phyloP scores from a whole-genome alignment of 371 early-diverging fungal species.

The Zopfochytrium polystomum region DNA sequence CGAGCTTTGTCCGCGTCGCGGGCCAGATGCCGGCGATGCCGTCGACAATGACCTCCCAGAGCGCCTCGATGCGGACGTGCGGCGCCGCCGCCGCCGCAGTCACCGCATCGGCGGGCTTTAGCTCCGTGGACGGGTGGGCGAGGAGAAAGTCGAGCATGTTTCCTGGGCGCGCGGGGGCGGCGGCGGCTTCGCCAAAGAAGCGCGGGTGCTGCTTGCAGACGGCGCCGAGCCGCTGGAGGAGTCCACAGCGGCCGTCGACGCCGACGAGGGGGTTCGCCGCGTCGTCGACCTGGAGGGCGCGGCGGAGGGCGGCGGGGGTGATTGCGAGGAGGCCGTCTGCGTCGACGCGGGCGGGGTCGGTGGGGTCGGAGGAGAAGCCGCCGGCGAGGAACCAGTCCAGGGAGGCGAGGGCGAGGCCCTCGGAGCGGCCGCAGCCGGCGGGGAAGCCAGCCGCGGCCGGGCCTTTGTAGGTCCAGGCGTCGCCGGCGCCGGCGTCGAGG shows the following conservation, averaged over 20 bases:
- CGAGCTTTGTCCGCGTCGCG: constrained; percentile 65
- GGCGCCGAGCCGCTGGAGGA: constrained; percentile 67
- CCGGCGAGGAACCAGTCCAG: constrained; percentile 83
- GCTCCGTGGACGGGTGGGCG: constrained; percentile 17
- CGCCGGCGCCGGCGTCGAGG: constrained; percentile 92
- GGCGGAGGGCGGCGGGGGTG: constrained; percentile 54
- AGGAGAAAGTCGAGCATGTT: constrained; percentile 65
- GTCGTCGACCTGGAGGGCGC: constrained; percentile 81
- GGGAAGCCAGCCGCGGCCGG: too few relatives aligned
- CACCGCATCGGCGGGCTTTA: background rate
- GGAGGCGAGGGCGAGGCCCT: constrained; percentile 86
- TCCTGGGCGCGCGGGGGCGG: constrained; percentile 67
- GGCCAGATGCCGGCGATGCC: constrained; percentile 76
- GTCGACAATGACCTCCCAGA: constrained; percentile 80
- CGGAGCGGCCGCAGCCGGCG: constrained; percentile 63
- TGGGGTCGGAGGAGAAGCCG: constrained; percentile 62
- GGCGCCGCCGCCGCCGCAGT: background rate
- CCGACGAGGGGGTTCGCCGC: constrained; percentile 77
- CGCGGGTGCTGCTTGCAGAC: constrained; percentile 46
- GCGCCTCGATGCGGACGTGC: constrained; percentile 54
- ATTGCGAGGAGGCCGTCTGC: constrained; percentile 58
- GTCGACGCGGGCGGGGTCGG: constrained; percentile 65
- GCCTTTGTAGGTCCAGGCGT: constrained; percentile 67
- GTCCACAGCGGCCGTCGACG: constrained; percentile 68
- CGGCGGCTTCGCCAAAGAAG: constrained; percentile 53